Evolutionary conservation across 2,329 filamentous ascomycete genomes (phyloP).

Genomic region (Aspergillus melleus): DNA sequence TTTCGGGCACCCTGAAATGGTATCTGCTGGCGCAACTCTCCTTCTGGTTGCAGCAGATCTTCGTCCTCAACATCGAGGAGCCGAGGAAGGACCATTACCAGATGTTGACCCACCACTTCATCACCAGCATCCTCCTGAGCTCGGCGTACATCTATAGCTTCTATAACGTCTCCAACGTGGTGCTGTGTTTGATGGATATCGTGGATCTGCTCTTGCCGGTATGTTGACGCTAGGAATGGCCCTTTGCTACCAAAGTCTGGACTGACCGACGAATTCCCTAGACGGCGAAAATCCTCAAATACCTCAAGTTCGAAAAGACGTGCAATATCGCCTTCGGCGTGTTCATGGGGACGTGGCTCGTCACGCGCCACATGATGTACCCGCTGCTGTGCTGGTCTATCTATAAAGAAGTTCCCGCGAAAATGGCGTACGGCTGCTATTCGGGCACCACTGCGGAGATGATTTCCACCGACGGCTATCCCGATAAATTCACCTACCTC

Average conservation of each 20-base stretch:
- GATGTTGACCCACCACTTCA: conserved; percentile 92
- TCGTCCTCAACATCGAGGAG: conserved; percentile 93
- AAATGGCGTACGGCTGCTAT: conserved; percentile 72
- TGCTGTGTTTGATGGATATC: conserved; percentile 89
- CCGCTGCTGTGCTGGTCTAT: conserved; percentile 79
- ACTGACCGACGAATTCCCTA: conserved; percentile 36
- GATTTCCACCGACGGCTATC: conserved; percentile 34
- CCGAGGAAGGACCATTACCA: conserved; percentile 92
- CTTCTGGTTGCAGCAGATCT: conserved; percentile 92
- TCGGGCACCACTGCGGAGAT: conserved; percentile 46
- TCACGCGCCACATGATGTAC: conserved; percentile 80
- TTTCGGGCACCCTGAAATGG: conserved; percentile 73
- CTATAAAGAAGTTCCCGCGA: conserved; percentile 62
- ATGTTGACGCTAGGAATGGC: conserved; percentile 35
- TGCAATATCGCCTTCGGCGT: conserved; percentile 83
- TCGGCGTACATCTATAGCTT: conserved; percentile 84
- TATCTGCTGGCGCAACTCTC: conserved; percentile 89
- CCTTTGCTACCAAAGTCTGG: neutral
- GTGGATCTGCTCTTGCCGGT: conserved; percentile 87
- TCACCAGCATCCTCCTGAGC: conserved; percentile 79
- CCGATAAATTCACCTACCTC: conserved; percentile 59
- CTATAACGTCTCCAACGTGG: conserved; percentile 82
- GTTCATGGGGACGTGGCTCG: conserved; percentile 83
- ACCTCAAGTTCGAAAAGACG: conserved; percentile 70
- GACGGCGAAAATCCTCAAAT: conserved; percentile 92